Conservation (phyloP, 2,329 filamentous ascomycete species). For the Beauveria scarabaeidicola region DNA sequence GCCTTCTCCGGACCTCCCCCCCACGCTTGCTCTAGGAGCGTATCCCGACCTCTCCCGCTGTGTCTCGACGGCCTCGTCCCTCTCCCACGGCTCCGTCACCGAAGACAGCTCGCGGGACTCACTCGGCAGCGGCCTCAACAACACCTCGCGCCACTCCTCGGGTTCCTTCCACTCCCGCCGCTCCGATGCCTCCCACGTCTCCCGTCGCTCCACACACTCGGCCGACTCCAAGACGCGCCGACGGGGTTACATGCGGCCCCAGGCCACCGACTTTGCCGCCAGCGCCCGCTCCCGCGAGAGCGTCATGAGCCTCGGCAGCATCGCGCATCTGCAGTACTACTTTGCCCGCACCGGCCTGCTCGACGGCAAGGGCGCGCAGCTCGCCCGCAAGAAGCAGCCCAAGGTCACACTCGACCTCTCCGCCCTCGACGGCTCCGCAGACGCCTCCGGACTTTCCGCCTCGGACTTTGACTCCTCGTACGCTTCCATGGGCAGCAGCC, state of each 20-base stretch:
- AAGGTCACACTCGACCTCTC: constrained; percentile 51
- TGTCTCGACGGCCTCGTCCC: constrained; percentile 53
- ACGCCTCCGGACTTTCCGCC: constrained; percentile 30
- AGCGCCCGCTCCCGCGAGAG: constrained; percentile 87
- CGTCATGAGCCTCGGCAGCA: constrained; percentile 92
- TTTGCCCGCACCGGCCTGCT: constrained; percentile 90
- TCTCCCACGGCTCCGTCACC: constrained; percentile 47
- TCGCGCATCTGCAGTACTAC: constrained; percentile 96
- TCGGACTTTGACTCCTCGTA: constrained; percentile 52
- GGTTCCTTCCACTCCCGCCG: constrained; percentile 41
- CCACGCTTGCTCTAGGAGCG: constrained; percentile 53
- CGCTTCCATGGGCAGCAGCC: constrained; percentile 50
- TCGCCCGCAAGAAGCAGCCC: constrained; percentile 64
- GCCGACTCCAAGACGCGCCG: constrained; percentile 40
- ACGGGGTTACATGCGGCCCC: constrained; percentile 79
- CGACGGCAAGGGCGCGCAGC: constrained; percentile 84
- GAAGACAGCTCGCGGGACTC: constrained; percentile 44
- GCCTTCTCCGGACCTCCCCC: constrained; percentile 55
- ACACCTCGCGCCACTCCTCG: constrained; percentile 54
- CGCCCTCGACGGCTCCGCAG: constrained; percentile 31
- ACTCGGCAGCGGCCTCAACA: constrained; percentile 44
- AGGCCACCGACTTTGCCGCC: constrained; percentile 80
- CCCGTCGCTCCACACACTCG: constrained; percentile 40
- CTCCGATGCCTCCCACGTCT: constrained; percentile 32
- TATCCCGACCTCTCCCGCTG: constrained; percentile 53